These are phyloP conservation scores for Ogataea saltuana DNA, from an alignment of 805 yeast species.

Conservation along the genomic window DNA sequence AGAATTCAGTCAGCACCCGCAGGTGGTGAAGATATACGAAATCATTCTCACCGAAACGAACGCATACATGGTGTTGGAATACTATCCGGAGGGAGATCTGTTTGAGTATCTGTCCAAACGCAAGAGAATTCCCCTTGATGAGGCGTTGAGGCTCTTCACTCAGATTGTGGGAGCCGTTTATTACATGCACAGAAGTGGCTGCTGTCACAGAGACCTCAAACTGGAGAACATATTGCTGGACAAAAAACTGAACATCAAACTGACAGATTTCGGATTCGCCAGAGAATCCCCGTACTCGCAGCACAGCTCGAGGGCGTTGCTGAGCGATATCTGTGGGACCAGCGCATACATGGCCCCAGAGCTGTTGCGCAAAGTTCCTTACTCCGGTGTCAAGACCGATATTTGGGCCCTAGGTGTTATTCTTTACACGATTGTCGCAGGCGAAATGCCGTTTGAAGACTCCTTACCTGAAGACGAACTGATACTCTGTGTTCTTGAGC, in stretches of 20 bases:
- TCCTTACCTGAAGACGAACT: constrained; percentile 62
- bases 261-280: constrained; percentile 94
- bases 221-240: constrained; percentile 74
- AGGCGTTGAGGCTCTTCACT: constrained; percentile 54
- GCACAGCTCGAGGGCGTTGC: constrained; percentile 35
- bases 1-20: constrained; percentile 72
- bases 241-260: constrained; percentile 59
- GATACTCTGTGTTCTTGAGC: constrained; percentile 57
- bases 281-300: constrained; percentile 55
- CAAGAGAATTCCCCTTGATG: constrained; percentile 51
- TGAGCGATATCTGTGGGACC: constrained; percentile 91
- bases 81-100: constrained; percentile 81
- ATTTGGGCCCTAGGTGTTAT: constrained; percentile 93
- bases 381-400: constrained; percentile 80
- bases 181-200: constrained; percentile 74
- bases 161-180: constrained; percentile 67
- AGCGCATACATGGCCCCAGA: constrained; percentile 98
- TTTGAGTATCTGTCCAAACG: constrained; percentile 61
- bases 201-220: constrained; percentile 83
- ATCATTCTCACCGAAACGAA: constrained; percentile 75
- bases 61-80: constrained; percentile 88
- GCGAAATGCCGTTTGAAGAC: constrained; percentile 89
- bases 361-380: constrained; percentile 63
- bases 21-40: constrained; percentile 83
- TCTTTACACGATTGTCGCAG: constrained; percentile 77